Conservation (phyloP, 352 stramenopile species). For the Phytophthora boehmeriae region DNA sequence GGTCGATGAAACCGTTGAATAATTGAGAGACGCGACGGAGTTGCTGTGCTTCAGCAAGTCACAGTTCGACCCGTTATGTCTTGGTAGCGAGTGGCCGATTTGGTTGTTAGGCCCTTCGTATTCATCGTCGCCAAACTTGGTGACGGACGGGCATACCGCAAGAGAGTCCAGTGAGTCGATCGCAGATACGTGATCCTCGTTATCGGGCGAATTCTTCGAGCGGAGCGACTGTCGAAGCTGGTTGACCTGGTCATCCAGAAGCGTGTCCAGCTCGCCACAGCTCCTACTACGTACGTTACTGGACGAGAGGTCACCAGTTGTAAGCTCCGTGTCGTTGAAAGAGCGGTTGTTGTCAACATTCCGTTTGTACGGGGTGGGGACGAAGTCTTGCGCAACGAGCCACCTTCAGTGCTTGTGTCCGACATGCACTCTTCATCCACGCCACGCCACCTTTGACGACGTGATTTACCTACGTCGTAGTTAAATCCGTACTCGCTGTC, state of each 20-base stretch:
- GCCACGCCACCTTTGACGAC: conserved; percentile 34
- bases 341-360: conserved; percentile 40
- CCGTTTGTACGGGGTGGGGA: conserved; percentile 25
- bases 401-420: conserved; percentile 55
- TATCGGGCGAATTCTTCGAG: conserved; percentile 21
- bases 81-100: conserved; percentile 20
- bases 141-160: conserved; percentile 35
- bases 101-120: conserved; percentile 37
- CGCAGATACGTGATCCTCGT: conserved; percentile 23
- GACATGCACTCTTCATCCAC: conserved; percentile 68
- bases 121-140: conserved; percentile 33
- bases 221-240: conserved; percentile 34
- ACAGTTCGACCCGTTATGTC: conserved; percentile 20
- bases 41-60: conserved; percentile 39
- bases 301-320: conserved; percentile 31
- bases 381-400: conserved; percentile 39
- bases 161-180: conserved; percentile 40
- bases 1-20: conserved; percentile 51
- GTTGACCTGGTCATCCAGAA: conserved; percentile 39
- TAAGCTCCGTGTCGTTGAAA: conserved; percentile 32
- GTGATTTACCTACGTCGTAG: conserved; percentile 47
- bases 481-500: conserved; percentile 46
- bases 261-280: conserved; percentile 24
- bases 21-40: conserved; percentile 44
- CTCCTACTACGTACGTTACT: conserved; percentile 13